Evolutionary conservation across 176 grass and related monocot species (phyloP).

Genomic region (Ensete glaucum): DNA sequence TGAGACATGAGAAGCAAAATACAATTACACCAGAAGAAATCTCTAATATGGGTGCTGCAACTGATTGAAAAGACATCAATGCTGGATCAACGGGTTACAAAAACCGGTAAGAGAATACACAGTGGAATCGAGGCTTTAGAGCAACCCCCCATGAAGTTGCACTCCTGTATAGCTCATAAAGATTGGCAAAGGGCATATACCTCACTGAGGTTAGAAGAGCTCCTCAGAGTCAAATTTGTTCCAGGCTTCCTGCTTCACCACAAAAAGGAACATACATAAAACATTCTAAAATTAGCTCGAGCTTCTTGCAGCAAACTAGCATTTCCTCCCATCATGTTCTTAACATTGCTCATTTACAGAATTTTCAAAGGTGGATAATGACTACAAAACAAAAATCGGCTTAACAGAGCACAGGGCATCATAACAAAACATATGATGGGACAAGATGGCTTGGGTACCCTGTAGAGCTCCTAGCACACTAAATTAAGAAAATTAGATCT

Average conservation of each 20-base stretch:
- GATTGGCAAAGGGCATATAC: neutral
- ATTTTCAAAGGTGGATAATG: neutral
- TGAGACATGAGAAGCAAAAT: neutral
- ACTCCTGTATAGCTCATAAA: neutral
- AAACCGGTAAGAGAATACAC: neutral
- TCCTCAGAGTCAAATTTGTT: constrained; percentile 17
- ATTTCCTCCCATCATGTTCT: neutral
- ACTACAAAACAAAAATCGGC: neutral
- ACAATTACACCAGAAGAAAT: neutral
- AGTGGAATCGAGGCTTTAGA: neutral
- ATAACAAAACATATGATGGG: no score
- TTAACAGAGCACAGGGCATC: no score
- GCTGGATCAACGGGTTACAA: neutral
- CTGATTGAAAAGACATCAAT: neutral
- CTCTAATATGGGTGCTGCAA: neutral
- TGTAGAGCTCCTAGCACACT: no score
- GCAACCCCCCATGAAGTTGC: neutral
- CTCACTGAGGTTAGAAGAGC: constrained; percentile 5
- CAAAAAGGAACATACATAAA: neutral
- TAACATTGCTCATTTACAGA: no score
- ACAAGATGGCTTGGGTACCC: no score
- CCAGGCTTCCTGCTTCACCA: constrained; percentile 9
- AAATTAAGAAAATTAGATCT: no score
- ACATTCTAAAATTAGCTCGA: neutral
- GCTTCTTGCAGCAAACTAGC: neutral